phyloP scores from a whole-genome alignment of 805 yeast genomes.

The Ogataea trehalophila region DNA sequence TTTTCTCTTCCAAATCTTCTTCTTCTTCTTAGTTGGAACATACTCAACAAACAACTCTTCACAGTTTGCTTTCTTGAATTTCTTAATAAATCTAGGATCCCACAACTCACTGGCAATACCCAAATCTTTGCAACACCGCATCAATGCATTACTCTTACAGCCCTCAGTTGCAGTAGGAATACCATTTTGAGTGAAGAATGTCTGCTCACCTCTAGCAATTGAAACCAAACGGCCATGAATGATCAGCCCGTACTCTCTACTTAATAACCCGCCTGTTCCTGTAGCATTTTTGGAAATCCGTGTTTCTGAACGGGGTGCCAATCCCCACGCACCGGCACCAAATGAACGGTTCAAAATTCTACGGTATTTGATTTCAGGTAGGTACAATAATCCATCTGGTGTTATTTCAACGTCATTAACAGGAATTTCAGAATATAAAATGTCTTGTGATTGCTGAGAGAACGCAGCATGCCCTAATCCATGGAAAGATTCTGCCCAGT shows the following conservation, averaged over 20 bases:
- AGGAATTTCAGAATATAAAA: slow-evolving; percentile 58
- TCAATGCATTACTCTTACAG: slow-evolving; percentile 90
- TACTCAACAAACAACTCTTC: slow-evolving; percentile 85
- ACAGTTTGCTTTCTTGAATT: slow-evolving; percentile 60
- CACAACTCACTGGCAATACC: slow-evolving; percentile 96
- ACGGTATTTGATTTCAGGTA: slow-evolving; percentile 95
- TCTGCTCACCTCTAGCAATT: slow-evolving; percentile 94
- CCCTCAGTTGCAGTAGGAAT: slow-evolving; percentile 97
- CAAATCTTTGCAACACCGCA: slow-evolving; percentile 97
- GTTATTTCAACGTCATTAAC: slow-evolving; percentile 83
- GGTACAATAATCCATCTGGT: slow-evolving; percentile 87
- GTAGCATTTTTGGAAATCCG: slow-evolving; percentile 54
- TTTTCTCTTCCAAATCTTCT: slow-evolving; percentile 88
- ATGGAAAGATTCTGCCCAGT: slow-evolving; percentile 86
- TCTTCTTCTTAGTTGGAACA: slow-evolving; percentile 73
- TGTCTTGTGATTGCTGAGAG: slow-evolving; percentile 49
- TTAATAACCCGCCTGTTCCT: slow-evolving; percentile 42
- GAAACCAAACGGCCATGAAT: slow-evolving; percentile 86
- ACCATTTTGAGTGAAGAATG: slow-evolving; percentile 79
- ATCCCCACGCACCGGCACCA: slow-evolving; percentile 99
- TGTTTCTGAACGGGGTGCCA: slow-evolving; percentile 89
- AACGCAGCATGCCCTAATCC: slow-evolving; percentile 85
- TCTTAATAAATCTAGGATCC: slow-evolving; percentile 88
- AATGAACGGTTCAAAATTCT: slow-evolving; percentile 84
- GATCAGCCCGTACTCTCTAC: slow-evolving; percentile 85